Base-by-base conservation (phyloP, 2,329 filamentous ascomycete species). In the Cadophora malorum region DNA sequence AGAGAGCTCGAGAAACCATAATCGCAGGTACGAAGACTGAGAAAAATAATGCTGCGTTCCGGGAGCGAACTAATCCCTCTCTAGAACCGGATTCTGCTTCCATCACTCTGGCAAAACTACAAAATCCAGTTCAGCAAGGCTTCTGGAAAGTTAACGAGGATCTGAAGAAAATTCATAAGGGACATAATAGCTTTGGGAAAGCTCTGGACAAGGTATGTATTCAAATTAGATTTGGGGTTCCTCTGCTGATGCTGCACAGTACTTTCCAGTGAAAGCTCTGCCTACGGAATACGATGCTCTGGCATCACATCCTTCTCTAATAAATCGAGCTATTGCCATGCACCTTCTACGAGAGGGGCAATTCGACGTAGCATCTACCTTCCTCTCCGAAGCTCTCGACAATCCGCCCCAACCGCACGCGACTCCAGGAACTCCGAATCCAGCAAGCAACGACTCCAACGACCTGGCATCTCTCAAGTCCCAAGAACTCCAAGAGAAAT, bases 301-400 rank as follows among this genome's bases (percentile, higher is more conserved):
- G 79, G 89, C 88, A 1, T 86, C 90, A 23, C 89, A 96, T 72
- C 86, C 91, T 4, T 83, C 86, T 19, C 84, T 97, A 14, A 93
- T 98, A 77, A 96, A 97, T 80, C 89, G 94, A 66, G 95, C 96
- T 7, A 96, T 99, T 74, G 92, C 92, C 10, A 97, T 98, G 94
- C 96, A 99, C 77, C 86, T 99, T 25, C 86, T 99, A 49, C 92
- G 96, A 50, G 95, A 98, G 81, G 96, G 96, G 60, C 92, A 97
- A 77, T 99, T 99, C 79, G 86, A 85, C 25, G 94, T 97, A 1
- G 95, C 95, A 14, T 89, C 90, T 19, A 93, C 90, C 1, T 97
- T 99, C 74, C 87, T 97, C 60, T 82, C 86, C 16, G 96, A 98
- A 82, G 87, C 86, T 35, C 80, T 82, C 64, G 78, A 81, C 28